Conservation (phyloP, 495 filamentous ascomycete genomes). For the Sordaria brevicollis region DNA sequence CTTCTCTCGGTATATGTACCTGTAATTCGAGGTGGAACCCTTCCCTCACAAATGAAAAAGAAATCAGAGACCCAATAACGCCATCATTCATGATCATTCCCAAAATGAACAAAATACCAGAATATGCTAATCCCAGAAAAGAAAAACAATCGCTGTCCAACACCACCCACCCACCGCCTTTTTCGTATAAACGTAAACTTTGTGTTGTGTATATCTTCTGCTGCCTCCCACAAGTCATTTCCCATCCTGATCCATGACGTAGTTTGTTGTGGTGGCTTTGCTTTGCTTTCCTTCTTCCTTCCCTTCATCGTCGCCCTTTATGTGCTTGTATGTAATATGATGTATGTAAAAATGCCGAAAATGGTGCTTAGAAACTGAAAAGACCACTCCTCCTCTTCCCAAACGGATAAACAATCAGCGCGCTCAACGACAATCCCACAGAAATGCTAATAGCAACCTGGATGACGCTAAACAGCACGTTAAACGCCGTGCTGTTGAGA, state of each 20-base stretch:
- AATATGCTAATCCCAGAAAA: neutral
- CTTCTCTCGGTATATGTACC: no score
- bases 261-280: neutral
- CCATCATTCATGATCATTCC: neutral
- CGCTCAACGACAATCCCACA: constrained; percentile 79
- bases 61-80: neutral
- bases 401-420: constrained; percentile 79
- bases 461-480: constrained; percentile 77
- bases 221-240: neutral
- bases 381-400: constrained; percentile 85
- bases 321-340: neutral
- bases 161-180: neutral
- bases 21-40: no score
- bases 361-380: constrained; percentile 75
- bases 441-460: constrained; percentile 91
- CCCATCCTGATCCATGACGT: neutral
- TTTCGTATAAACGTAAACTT: neutral
- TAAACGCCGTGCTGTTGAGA: constrained; percentile 63
- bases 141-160: neutral
- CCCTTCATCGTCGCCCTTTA: neutral
- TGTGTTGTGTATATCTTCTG: no score
- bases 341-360: neutral
- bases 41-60: neutral
- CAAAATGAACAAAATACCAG: neutral
- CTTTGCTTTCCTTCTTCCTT: neutral